These are phyloP conservation scores for Malus hybrid DNA, from an alignment of 331 rosid genomes.

Conservation along the genomic window DNA sequence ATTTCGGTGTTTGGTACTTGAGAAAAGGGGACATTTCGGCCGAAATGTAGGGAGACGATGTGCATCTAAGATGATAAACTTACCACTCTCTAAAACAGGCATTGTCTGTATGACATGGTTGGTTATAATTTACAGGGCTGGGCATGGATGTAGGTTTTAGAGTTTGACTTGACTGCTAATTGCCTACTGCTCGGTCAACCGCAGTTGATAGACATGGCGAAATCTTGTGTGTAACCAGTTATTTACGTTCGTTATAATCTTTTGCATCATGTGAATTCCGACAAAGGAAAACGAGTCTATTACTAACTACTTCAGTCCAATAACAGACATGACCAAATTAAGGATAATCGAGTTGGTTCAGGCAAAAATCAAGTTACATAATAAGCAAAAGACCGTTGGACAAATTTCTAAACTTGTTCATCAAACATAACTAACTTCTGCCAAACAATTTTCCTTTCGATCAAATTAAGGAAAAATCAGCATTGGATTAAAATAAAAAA, in stretches of 20 bases:
- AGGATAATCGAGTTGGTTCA: not conserved
- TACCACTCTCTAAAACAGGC: not conserved
- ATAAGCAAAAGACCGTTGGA: slow-evolving; percentile 11
- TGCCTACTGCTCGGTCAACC: not conserved
- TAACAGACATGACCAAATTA: not conserved
- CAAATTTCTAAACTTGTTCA: not conserved
- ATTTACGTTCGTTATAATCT: no score
- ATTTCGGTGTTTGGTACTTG: no score
- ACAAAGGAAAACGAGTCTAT: no score
- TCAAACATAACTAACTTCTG: slow-evolving; percentile 9
- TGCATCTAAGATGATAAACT: not conserved
- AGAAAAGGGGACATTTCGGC: no score
- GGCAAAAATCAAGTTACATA: not conserved
- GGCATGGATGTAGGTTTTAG: not conserved
- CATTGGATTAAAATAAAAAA: slow-evolving; percentile 8
- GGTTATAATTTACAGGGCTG: not conserved
- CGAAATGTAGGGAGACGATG: not conserved
- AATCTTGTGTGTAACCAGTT: no score
- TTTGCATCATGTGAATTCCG: no score
- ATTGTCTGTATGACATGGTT: not conserved
- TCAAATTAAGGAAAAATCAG: slow-evolving; percentile 5
- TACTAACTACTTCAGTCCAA: no score
- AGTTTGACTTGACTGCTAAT: not conserved
- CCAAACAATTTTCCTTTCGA: not conserved
- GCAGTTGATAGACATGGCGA: no score